phyloP scores from a whole-genome alignment of 23 red algal genomes.

The Gracilaria domingensis region DNA sequence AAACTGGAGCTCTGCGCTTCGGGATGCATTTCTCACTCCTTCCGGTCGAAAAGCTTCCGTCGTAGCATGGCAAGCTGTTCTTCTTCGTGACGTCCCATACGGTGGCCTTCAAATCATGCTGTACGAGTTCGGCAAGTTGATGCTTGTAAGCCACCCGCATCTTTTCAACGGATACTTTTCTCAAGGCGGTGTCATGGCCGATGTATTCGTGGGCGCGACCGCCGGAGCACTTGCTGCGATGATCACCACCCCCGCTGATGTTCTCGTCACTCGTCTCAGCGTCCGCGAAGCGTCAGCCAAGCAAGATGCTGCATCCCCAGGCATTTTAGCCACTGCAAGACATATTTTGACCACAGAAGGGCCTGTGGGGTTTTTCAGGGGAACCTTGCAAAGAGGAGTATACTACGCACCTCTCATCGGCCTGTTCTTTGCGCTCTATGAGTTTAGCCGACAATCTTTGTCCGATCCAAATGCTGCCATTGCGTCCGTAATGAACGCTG shows the following conservation, averaged over 20 bases:
- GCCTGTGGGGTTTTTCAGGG: slow-evolving; percentile 52
- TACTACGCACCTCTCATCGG: slow-evolving; percentile 91
- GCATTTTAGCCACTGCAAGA: slow-evolving; percentile 24
- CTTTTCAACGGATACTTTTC: slow-evolving; percentile 36
- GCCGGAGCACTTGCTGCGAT: slow-evolving; percentile 78
- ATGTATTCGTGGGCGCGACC: slow-evolving; percentile 69
- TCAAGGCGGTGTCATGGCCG: slow-evolving; percentile 24
- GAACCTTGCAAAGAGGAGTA: slow-evolving; percentile 68
- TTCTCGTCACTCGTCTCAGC: slow-evolving; percentile 78
- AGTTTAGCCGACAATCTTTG: slow-evolving; percentile 59
- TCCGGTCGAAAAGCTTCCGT: slow-evolving; percentile 30
- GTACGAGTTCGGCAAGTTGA: slow-evolving; percentile 77
- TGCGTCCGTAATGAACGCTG: neutral
- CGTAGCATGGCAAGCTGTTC: slow-evolving; percentile 76
- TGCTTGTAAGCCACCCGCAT: slow-evolving; percentile 36
- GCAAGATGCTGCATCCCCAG: slow-evolving; percentile 24
- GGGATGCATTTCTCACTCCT: slow-evolving; percentile 58
- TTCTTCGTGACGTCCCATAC: slow-evolving; percentile 84
- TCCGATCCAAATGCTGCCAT: slow-evolving; percentile 52
- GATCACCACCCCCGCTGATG: slow-evolving; percentile 87
- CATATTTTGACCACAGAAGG: slow-evolving; percentile 64
- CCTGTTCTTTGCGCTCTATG: slow-evolving; percentile 84
- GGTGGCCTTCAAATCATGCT: slow-evolving; percentile 86
- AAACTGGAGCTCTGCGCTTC: slow-evolving; percentile 35
- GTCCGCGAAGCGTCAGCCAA: slow-evolving; percentile 17